Evolutionary conservation across 352 stramenopile genomes (phyloP).

Genomic region (Globisporangium perplexum): DNA sequence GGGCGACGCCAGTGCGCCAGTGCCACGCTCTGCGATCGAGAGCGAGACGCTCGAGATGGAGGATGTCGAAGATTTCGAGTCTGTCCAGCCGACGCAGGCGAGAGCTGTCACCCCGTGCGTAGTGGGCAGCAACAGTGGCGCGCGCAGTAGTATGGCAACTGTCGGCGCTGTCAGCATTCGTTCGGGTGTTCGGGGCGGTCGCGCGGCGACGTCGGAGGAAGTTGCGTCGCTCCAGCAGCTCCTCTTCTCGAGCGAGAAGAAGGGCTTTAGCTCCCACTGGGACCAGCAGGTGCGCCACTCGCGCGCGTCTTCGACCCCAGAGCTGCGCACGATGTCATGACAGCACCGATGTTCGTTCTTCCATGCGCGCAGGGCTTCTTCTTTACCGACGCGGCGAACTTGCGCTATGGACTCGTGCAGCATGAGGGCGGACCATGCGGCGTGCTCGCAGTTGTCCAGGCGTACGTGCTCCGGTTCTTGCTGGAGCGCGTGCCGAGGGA

Average conservation of each 20-base stretch:
- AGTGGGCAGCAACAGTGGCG: neutral
- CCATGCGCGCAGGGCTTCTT: conserved; percentile 45
- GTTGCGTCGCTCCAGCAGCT: conserved; percentile 43
- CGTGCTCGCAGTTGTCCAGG: conserved; percentile 92
- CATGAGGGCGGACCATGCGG: conserved; percentile 92
- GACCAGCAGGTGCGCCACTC: conserved; percentile 39
- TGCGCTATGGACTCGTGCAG: conserved; percentile 91
- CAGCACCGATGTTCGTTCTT: neutral
- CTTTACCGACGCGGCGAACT: conserved; percentile 37
- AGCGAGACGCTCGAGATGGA: conserved; percentile 13
- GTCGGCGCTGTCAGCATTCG: neutral
- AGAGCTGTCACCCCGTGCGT: neutral
- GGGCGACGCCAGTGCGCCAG: neutral
- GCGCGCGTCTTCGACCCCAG: neutral
- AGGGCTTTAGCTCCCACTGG: conserved; percentile 64
- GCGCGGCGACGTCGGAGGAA: conserved; percentile 30
- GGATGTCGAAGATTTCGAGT: conserved; percentile 15
- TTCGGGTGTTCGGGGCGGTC: conserved; percentile 1
- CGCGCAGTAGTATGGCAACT: neutral
- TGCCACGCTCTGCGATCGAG: neutral
- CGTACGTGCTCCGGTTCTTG: conserved; percentile 84
- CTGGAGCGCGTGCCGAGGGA: conserved; percentile 27
- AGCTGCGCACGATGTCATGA: neutral
- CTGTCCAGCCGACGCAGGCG: neutral
- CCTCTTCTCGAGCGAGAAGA: conserved; percentile 49